Percentiles rank a stretch among this genome's conserved stretches.
Conservation (phyloP, 2,329 filamentous ascomycete genomes). For the Aspergillus fumigatus region DNA sequence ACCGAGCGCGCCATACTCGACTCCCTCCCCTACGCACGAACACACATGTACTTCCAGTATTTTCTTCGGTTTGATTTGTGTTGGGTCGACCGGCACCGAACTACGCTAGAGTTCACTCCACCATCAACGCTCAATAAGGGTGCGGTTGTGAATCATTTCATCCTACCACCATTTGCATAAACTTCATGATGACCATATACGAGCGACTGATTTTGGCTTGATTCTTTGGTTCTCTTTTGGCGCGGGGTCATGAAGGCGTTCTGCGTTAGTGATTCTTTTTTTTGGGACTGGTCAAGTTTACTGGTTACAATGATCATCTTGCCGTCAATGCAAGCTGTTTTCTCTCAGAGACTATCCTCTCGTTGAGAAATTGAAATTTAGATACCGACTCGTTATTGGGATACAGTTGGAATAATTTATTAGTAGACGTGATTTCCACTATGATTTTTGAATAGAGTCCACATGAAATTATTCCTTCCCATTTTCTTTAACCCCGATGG, state of each 20-base stretch:
- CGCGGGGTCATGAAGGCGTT: background rate
- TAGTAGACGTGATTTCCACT: background rate
- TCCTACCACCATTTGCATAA: background rate
- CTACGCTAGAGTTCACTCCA: background rate
- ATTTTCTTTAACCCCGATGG: background rate
- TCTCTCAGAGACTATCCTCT: background rate
- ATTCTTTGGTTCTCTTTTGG: background rate
- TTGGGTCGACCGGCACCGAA: background rate
- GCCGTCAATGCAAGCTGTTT: background rate
- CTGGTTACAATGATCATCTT: background rate
- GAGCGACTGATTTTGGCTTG: background rate
- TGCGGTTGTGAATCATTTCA: background rate
- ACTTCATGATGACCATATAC: background rate
- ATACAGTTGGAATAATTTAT: background rate
- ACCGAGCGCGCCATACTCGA: constrained; percentile 19
- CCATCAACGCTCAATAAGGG: background rate
- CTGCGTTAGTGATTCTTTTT: background rate
- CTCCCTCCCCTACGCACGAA: constrained; percentile 16
- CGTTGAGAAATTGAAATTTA: background rate
- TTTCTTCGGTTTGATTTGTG: constrained; percentile 26
- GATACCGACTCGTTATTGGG: background rate
- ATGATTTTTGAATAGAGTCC: background rate
- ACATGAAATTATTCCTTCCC: background rate
- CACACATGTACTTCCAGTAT: constrained; percentile 21
- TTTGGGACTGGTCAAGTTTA: background rate